These are phyloP conservation scores for Boletus sp. DNA, from an alignment of 768 basidiomycete genomes.

Conservation along the genomic window DNA sequence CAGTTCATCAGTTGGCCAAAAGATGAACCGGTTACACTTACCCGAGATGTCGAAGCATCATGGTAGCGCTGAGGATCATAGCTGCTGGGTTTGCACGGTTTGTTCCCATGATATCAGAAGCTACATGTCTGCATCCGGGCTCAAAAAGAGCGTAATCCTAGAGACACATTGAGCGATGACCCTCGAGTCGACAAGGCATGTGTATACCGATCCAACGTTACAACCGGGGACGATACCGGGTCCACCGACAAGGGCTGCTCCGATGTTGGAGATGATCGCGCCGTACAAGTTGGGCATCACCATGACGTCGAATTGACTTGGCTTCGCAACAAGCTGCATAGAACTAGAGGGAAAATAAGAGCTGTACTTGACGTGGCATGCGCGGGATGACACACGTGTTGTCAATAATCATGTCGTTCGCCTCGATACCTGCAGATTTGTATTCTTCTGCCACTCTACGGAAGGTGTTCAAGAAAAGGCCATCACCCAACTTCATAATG, in stretches of 20 bases:
- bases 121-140: conserved; percentile 95
- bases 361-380: background rate
- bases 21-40: conserved; percentile 36
- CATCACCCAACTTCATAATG: conserved; percentile 99
- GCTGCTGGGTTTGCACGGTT: conserved; percentile 96
- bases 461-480: conserved; percentile 98
- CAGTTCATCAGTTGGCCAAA: conserved; percentile 10
- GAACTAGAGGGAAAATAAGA: conserved; percentile 49
- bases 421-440: conserved; percentile 85
- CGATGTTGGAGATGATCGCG: conserved; percentile 97
- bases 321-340: conserved; percentile 98
- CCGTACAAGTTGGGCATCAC: conserved; percentile 98
- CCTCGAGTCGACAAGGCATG: background rate
- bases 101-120: conserved; percentile 94
- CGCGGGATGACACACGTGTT: conserved; percentile 66
- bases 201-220: conserved; percentile 86
- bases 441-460: conserved; percentile 95
- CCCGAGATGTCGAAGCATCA: conserved; percentile 97
- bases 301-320: conserved; percentile 98
- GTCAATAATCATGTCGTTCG: conserved; percentile 99
- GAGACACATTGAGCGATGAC: background rate
- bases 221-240: conserved; percentile 98
- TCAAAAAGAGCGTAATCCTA: conserved; percentile 98
- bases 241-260: conserved; percentile 96
- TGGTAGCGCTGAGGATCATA: conserved; percentile 94